Conservation (phyloP, 1,284 basidiomycete genomes). For the Leucoagaricus sp. region DNA sequence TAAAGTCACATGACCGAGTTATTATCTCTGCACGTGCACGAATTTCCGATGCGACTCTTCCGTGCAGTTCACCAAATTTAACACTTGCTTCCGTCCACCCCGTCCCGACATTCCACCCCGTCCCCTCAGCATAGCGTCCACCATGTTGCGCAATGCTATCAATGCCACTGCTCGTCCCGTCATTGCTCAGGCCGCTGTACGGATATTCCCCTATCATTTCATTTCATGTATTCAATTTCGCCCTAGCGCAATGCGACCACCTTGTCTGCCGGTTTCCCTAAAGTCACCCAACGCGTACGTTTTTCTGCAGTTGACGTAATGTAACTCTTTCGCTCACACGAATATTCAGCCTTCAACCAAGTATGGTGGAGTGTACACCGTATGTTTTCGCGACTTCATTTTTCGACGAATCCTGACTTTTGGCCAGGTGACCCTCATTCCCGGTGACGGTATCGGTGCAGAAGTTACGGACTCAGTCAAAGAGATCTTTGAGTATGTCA, state of each 20-base stretch:
- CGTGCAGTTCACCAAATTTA: constrained; percentile 9
- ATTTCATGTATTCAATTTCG: constrained; percentile 8
- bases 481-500: constrained; percentile 97
- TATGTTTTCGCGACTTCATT: constrained; percentile 39
- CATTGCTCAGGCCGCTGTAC: constrained; percentile 48
- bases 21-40: constrained; percentile 11
- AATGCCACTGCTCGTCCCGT: constrained; percentile 57
- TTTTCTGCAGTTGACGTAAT: neutral
- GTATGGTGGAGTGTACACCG: constrained; percentile 93
- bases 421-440: constrained; percentile 86
- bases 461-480: constrained; percentile 99
- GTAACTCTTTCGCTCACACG: neutral
- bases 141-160: constrained; percentile 71
- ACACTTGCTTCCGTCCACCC: neutral
- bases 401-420: constrained; percentile 24
- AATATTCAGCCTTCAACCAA: constrained; percentile 78
- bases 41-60: neutral
- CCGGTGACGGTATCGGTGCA: constrained; percentile 95
- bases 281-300: constrained; percentile 37
- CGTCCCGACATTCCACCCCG: constrained; percentile 16
- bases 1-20: constrained; percentile 6
- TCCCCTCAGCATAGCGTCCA: constrained; percentile 28
- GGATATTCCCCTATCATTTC: constrained; percentile 22
- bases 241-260: constrained; percentile 73
- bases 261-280: constrained; percentile 79